phyloP scores from a whole-genome alignment of 2,329 filamentous ascomycete genomes.

The Epichloe sibirici region DNA sequence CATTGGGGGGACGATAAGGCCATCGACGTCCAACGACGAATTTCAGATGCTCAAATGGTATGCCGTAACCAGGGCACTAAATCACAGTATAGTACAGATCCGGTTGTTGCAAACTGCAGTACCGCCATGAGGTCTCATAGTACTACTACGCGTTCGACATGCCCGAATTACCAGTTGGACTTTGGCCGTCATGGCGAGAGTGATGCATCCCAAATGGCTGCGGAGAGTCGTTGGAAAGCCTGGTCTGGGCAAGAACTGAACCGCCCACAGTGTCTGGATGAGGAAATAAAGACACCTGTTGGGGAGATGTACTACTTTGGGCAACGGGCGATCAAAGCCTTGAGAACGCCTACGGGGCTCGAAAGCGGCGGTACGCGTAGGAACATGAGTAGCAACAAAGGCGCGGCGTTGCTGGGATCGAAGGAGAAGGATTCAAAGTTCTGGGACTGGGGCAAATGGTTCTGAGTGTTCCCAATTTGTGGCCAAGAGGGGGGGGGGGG shows the following conservation, averaged over 20 bases:
- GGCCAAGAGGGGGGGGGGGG: not conserved
- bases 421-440: slow-evolving; percentile 15
- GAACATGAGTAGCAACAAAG: not conserved
- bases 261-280: not conserved
- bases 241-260: not conserved
- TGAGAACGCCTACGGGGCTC: not conserved
- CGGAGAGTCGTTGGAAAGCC: not conserved
- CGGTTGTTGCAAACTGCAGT: not conserved
- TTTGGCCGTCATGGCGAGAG: not conserved
- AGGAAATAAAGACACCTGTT: not conserved
- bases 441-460: slow-evolving; percentile 17
- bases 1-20: slow-evolving; percentile 37
- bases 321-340: slow-evolving; percentile 4
- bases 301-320: slow-evolving; percentile 7
- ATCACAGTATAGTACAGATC: not conserved
- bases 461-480: slow-evolving; percentile 9
- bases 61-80: not conserved
- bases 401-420: not conserved
- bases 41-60: slow-evolving; percentile 5
- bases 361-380: not conserved
- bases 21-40: slow-evolving; percentile 9
- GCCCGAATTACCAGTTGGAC: not conserved
- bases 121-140: not conserved
- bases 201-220: not conserved
- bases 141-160: not conserved